These are phyloP conservation scores for Peterozyma toletana DNA, from an alignment of 805 yeast species.

Conservation along the genomic window DNA sequence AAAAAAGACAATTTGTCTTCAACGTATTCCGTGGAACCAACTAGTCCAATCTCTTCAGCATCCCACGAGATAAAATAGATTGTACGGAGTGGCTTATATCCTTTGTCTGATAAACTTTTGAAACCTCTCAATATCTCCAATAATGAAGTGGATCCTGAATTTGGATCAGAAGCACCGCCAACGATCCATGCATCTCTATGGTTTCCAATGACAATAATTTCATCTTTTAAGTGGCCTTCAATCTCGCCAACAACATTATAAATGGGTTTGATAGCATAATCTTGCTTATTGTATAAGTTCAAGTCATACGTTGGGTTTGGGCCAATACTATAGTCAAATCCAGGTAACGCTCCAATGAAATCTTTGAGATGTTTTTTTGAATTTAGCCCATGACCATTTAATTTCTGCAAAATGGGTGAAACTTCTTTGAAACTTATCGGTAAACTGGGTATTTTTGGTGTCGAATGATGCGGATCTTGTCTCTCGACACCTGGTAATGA, in stretches of 20 bases:
- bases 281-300: slow-evolving; percentile 54
- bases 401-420: slow-evolving; percentile 47
- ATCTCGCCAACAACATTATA: slow-evolving; percentile 57
- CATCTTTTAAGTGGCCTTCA: slow-evolving; percentile 44
- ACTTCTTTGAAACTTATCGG: slow-evolving; percentile 64
- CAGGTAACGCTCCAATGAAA: slow-evolving; percentile 24
- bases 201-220: slow-evolving; percentile 61
- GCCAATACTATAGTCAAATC: slow-evolving; percentile 26
- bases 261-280: slow-evolving; percentile 55
- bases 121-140: slow-evolving; percentile 59
- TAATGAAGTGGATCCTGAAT: slow-evolving; percentile 61
- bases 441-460: slow-evolving; percentile 63
- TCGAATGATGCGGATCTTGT: slow-evolving; percentile 38
- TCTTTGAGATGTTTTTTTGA: slow-evolving; percentile 25
- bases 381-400: slow-evolving; percentile 55
- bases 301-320: slow-evolving; percentile 32
- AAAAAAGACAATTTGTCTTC: slow-evolving; percentile 47
- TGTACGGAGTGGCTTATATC: slow-evolving; percentile 72
- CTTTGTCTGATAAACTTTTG: slow-evolving; percentile 39
- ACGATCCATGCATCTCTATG: slow-evolving; percentile 80
- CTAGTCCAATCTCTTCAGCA: slow-evolving; percentile 64
- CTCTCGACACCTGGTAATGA: slow-evolving; percentile 44
- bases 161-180: slow-evolving; percentile 77
- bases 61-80: slow-evolving; percentile 75
- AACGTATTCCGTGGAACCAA: slow-evolving; percentile 77